Base-by-base conservation (phyloP, 2,329 filamentous ascomycete genomes). In the Alternaria hordeiaustralica region DNA sequence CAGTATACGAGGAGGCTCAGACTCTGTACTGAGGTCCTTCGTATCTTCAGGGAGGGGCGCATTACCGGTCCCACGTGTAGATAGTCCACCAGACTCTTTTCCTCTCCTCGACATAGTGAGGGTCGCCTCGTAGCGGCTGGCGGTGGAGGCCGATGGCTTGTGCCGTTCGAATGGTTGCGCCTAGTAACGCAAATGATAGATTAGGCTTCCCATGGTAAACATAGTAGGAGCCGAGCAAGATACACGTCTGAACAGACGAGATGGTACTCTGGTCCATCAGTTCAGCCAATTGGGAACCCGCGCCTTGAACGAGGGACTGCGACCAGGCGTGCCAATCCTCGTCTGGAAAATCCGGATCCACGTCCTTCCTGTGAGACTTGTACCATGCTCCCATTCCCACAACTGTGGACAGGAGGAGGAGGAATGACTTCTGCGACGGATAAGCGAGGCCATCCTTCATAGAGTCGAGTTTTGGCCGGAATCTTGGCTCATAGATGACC, bases 141-240 rank as follows among this genome's bases (percentile, higher is more conserved):
- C 77, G 71, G 46, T 81, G 78, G 13, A 82, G 58, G 0, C 78
- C 74, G 20, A 78, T 61, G 18, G 78, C 73, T 46, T 82, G 79
- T 1, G 80, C 71, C 36, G 75, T 77, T 56, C 77, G 76, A 47
- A 82, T 78, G 0, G 79, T 80, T 7, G 80, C 77, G 0, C 81
- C 80, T 3, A 81, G 68, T 21, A 81, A 56, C 0, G 80, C 75
- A 55, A 81, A 82, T 2, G 80, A 79, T 9, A 80, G 64, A 43
- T 80, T 81, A 2, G 81, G 81, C 25, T 77, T 76, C 7, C 82
- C 82, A 61, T 83, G 81, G 53, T 83, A 83, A 13, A 83, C 72
- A 43, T 80, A 77, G 54, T 81, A 79, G 2, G 79, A 80, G 6
- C 81, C 82, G 2, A 83, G 71, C 13, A 83, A 70, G 41, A 79